A percentile compares a stretch with the other conserved stretches of the same genome.
These are phyloP conservation scores for Diaporthe helianthi DNA, from an alignment of 2,329 filamentous ascomycete species.

Conservation along the genomic window DNA sequence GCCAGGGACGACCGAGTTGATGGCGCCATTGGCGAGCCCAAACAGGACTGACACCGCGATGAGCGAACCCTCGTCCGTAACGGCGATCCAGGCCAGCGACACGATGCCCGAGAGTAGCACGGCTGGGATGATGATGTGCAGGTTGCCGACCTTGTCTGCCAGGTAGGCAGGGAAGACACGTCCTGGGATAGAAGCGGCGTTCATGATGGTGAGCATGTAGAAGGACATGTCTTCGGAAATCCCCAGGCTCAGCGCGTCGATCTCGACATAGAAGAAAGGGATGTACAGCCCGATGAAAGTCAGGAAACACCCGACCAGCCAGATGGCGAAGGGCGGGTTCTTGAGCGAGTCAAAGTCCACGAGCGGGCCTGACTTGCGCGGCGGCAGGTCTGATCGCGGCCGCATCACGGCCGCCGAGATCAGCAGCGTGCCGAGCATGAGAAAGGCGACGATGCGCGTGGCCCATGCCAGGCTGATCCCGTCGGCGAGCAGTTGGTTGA, in stretches of 20 bases:
- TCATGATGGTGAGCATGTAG: constrained; percentile 51
- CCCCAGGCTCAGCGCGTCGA: constrained; percentile 12
- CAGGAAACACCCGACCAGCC: constrained; percentile 47
- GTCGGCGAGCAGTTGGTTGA: constrained; percentile 38
- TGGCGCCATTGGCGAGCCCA: constrained; percentile 52
- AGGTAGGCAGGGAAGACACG: constrained; percentile 47
- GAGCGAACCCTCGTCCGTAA: constrained; percentile 43
- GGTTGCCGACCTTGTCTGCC: constrained; percentile 46
- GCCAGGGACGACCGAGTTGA: constrained; percentile 35
- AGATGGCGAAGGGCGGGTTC: constrained; percentile 46
- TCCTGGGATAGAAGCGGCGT: constrained; percentile 49
- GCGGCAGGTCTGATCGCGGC: constrained; percentile 44
- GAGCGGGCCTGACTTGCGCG: constrained; percentile 43
- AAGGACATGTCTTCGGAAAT: constrained; percentile 44
- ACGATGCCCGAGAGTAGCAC: constrained; percentile 44
- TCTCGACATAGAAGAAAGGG: constrained; percentile 44
- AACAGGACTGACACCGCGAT: constrained; percentile 46
- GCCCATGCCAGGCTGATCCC: constrained; percentile 41
- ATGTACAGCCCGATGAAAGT: constrained; percentile 43
- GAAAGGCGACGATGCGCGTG: constrained; percentile 39
- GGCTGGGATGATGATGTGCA: constrained; percentile 45
- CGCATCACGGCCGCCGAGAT: constrained; percentile 41
- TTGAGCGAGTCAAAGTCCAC: constrained; percentile 49
- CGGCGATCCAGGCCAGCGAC: constrained; percentile 47
- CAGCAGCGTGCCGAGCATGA: constrained; percentile 39